Evolutionary conservation across 495 filamentous ascomycete genomes (phyloP).

Genomic region (Hypoxylon subgilvum): DNA sequence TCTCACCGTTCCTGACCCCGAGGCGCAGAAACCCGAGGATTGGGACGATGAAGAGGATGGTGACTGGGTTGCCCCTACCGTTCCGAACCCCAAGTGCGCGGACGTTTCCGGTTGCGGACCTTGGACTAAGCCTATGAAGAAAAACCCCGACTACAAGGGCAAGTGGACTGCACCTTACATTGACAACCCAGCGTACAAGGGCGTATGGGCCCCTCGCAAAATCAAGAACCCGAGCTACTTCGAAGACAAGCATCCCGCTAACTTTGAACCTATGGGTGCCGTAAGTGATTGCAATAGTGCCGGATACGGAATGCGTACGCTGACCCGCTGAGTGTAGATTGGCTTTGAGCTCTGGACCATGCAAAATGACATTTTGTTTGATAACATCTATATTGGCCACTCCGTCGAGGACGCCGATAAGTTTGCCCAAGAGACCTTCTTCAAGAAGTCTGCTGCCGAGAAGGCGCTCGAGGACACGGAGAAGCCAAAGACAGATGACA

Average conservation of each 20-base stretch:
- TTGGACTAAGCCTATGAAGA: conserved; percentile 90
- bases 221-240: conserved; percentile 96
- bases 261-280: conserved; percentile 98
- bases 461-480: conserved; percentile 79
- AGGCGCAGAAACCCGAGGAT: conserved; percentile 98
- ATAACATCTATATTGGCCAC: conserved; percentile 99
- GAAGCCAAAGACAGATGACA: conserved; percentile 78
- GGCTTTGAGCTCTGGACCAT: conserved; percentile 99
- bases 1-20: conserved; percentile 84
- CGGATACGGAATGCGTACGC: background rate
- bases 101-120: conserved; percentile 92
- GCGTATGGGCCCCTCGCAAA: conserved; percentile 90
- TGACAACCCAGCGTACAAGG: conserved; percentile 99
- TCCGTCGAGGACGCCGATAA: conserved; percentile 91
- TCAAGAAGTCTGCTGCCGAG: conserved; percentile 88
- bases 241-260: conserved; percentile 95
- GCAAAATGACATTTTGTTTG: conserved; percentile 98
- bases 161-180: conserved; percentile 94
- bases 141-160: conserved; percentile 98
- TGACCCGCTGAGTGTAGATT: conserved; percentile 62
- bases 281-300: conserved; percentile 58
- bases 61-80: conserved; percentile 93
- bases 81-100: conserved; percentile 94
- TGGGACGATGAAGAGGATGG: conserved; percentile 99
- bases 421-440: conserved; percentile 89